phyloP scores from a whole-genome alignment of 768 basidiomycete species.

The Pisolithus microcarpus region DNA sequence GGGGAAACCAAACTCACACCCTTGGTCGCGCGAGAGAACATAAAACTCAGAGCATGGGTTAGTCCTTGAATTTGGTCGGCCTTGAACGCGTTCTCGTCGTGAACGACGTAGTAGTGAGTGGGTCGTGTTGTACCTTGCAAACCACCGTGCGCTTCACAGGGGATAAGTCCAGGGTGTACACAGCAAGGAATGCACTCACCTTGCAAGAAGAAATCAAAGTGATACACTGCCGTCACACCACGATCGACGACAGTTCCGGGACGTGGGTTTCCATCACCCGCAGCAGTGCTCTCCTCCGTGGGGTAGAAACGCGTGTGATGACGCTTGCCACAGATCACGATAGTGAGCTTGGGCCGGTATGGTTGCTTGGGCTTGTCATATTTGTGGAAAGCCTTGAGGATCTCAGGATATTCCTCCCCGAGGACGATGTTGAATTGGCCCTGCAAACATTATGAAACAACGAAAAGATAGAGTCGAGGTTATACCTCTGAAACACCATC shows the following conservation, averaged over 20 bases:
- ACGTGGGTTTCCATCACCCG: conserved; percentile 41
- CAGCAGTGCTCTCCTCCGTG: conserved; percentile 35
- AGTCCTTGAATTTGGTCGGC: conserved; percentile 48
- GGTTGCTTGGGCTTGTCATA: conserved; percentile 28
- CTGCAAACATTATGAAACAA: conserved; percentile 19
- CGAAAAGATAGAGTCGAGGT: background rate
- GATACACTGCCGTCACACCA: conserved; percentile 47
- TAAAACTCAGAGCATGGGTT: conserved; percentile 48
- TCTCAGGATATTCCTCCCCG: conserved; percentile 36
- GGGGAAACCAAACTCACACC: conserved; percentile 31
- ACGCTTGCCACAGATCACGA: conserved; percentile 51
- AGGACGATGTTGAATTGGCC: conserved; percentile 45
- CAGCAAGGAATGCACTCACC: conserved; percentile 19
- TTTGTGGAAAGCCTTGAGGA: conserved; percentile 35
- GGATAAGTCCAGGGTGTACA: background rate
- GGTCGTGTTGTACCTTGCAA: conserved; percentile 43
- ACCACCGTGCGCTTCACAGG: conserved; percentile 33
- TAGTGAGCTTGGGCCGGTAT: conserved; percentile 43
- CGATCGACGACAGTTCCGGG: conserved; percentile 51
- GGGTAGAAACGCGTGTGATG: conserved; percentile 55
- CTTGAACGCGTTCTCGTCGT: conserved; percentile 44
- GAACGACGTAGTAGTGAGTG: conserved; percentile 49
- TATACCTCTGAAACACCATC: conserved; percentile 78
- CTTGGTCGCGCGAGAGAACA: conserved; percentile 55
- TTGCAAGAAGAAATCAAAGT: conserved; percentile 51